These are phyloP conservation scores for Termitomyces eurrhizus DNA, from an alignment of 768 basidiomycete species.

Conservation along the genomic window DNA sequence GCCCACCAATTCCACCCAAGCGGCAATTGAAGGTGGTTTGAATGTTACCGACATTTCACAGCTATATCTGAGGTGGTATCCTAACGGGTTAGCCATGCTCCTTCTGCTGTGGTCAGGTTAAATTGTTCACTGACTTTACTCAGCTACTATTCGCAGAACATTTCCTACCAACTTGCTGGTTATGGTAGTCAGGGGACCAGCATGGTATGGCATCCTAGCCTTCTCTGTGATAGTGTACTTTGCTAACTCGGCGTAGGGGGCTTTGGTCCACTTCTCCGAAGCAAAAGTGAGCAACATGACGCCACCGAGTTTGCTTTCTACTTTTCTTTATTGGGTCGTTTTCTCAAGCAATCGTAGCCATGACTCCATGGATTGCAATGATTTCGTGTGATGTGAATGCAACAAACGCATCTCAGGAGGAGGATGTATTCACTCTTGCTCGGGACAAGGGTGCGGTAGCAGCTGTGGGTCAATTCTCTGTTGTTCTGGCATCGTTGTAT, in stretches of 20 bases:
- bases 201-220: conserved; percentile 35
- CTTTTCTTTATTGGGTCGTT: neutral
- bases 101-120: neutral
- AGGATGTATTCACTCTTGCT: conserved; percentile 83
- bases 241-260: conserved; percentile 49
- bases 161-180: conserved; percentile 60
- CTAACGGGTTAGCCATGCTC: conserved; percentile 36
- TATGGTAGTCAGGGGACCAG: conserved; percentile 44
- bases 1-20: conserved; percentile 61
- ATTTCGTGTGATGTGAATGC: conserved; percentile 80
- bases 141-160: conserved; percentile 49
- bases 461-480: conserved; percentile 47
- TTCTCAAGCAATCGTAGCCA: conserved; percentile 33
- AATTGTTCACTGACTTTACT: conserved; percentile 1
- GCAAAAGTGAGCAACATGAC: conserved; percentile 40
- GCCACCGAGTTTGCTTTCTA: conserved; percentile 39
- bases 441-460: conserved; percentile 75
- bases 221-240: neutral
- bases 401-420: conserved; percentile 52
- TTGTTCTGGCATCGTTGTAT: neutral
- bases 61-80: conserved; percentile 59
- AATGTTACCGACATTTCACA: conserved; percentile 56
- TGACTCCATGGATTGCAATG: conserved; percentile 89
- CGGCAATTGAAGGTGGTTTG: conserved; percentile 35
- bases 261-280: conserved; percentile 82